phyloP scores from a whole-genome alignment of 1,139 yeast species.

The Kodamaea sp. region DNA sequence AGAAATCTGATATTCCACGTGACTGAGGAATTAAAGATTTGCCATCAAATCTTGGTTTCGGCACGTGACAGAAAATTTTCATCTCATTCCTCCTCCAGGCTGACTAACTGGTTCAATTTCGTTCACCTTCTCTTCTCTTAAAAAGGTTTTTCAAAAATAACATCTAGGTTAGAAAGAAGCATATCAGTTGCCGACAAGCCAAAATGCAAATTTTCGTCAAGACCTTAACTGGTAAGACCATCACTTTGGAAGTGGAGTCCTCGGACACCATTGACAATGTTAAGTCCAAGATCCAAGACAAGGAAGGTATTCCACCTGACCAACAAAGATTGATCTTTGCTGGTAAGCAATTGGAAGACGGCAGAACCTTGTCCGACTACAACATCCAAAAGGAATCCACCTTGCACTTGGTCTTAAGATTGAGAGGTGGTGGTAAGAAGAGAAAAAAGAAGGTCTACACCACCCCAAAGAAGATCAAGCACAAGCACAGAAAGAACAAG shows the following conservation, averaged over 20 bases:
- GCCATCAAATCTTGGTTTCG: too few species aligned
- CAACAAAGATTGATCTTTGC: constrained; percentile 99
- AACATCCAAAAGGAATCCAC: constrained; percentile 99
- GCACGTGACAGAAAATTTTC: too few species aligned
- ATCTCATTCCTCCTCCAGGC: too few species aligned
- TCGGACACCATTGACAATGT: constrained; percentile 99
- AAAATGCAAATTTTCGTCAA: constrained; percentile 98
- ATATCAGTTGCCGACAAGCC: constrained; percentile 49
- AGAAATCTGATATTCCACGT: too few species aligned
- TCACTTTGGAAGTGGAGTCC: constrained; percentile 98
- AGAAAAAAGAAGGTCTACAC: constrained; percentile 99
- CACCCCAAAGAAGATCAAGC: constrained; percentile 99
- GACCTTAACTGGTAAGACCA: constrained; percentile 98
- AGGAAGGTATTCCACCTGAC: constrained; percentile 99
- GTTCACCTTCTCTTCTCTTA: too few species aligned
- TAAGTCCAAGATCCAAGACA: constrained; percentile 99
- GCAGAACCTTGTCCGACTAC: constrained; percentile 98
- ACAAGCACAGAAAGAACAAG: constrained; percentile 99
- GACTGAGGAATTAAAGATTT: too few species aligned
- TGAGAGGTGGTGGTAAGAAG: constrained; percentile 99
- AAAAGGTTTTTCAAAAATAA: too few species aligned
- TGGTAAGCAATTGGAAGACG: constrained; percentile 99
- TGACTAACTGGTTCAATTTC: too few species aligned
- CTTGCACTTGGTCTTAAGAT: constrained; percentile 94
- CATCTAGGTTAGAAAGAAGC: constrained; percentile 59